Conservation (phyloP, 2,329 filamentous ascomycete genomes). For the Arthrinium phaeospermum region DNA sequence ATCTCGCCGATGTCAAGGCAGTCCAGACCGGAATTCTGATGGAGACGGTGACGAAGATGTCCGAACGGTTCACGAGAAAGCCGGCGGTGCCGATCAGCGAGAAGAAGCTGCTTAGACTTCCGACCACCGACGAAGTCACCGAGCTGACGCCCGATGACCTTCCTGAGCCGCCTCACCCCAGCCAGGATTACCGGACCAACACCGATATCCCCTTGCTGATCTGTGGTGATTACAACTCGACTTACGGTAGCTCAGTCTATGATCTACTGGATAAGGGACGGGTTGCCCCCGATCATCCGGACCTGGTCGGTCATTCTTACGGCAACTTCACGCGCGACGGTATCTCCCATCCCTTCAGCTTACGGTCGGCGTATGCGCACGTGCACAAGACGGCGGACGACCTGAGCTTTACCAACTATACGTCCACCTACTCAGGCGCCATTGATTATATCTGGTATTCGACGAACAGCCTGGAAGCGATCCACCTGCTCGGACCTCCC, state of each 20-base stretch:
- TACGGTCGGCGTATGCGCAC: constrained; percentile 87
- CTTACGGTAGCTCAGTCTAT: constrained; percentile 85
- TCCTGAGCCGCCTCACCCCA: constrained; percentile 71
- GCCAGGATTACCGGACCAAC: constrained; percentile 83
- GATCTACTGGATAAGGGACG: constrained; percentile 84
- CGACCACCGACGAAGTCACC: constrained; percentile 49
- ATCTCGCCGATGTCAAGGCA: constrained; percentile 90
- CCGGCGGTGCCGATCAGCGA: constrained; percentile 73
- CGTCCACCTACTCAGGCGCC: constrained; percentile 87
- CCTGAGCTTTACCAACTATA: constrained; percentile 95
- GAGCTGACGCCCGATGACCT: constrained; percentile 59
- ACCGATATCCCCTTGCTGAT: constrained; percentile 90
- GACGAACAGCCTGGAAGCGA: constrained; percentile 84
- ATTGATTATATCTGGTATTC: constrained; percentile 99
- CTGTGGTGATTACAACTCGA: constrained; percentile 96
- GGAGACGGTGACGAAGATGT: constrained; percentile 86
- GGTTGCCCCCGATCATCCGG: constrained; percentile 78
- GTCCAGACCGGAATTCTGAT: constrained; percentile 95
- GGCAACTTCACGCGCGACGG: constrained; percentile 92
- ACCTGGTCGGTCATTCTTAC: constrained; percentile 82
- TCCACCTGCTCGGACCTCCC: constrained; percentile 83
- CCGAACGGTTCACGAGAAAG: constrained; percentile 82
- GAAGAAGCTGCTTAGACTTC: constrained; percentile 66
- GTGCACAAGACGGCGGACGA: constrained; percentile 84
- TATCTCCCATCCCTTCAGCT: constrained; percentile 91